A percentile compares a stretch with the other conserved stretches of the same genome.
These are phyloP conservation scores for Fusarium compactum DNA, from an alignment of 2,329 filamentous ascomycete species.

Conservation along the genomic window DNA sequence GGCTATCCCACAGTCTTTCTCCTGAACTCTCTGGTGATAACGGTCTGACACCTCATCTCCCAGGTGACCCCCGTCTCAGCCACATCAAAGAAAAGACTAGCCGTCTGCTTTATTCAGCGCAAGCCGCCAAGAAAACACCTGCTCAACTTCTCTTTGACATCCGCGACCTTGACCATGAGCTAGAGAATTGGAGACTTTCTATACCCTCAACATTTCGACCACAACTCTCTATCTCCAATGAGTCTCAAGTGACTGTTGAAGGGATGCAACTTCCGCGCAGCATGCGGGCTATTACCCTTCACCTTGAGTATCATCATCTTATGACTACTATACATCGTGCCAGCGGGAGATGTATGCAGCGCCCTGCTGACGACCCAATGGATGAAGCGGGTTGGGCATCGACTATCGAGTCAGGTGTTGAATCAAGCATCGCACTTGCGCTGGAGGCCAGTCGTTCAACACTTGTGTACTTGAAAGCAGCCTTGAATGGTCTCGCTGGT, in stretches of 20 bases:
- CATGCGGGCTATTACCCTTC: constrained; percentile 62
- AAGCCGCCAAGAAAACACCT: constrained; percentile 62
- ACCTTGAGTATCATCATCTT: constrained; percentile 68
- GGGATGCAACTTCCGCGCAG: constrained; percentile 49
- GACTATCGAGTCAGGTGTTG: constrained; percentile 55
- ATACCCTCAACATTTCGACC: constrained; percentile 61
- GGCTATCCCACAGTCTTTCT: constrained; percentile 1
- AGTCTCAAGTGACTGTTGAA: constrained; percentile 45
- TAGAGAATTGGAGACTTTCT: constrained; percentile 66
- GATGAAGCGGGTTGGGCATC: constrained; percentile 48
- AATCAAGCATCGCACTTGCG: constrained; percentile 65
- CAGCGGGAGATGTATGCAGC: constrained; percentile 60
- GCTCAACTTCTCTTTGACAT: constrained; percentile 67
- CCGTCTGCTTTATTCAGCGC: constrained; percentile 62
- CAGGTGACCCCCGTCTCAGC: constrained; percentile 62
- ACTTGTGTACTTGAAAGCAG: constrained; percentile 60
- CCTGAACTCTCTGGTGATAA: not conserved
- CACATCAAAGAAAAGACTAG: constrained; percentile 65
- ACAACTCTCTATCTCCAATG: constrained; percentile 55
- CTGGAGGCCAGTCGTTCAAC: constrained; percentile 69
- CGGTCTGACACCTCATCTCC: constrained; percentile 52
- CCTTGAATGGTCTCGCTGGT: constrained; percentile 56
- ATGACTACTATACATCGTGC: constrained; percentile 67
- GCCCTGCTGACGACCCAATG: not conserved
- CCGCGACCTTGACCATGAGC: constrained; percentile 66